Base-by-base conservation (phyloP, 345 rosid genomes). In the Pelargonium nanum region DNA sequence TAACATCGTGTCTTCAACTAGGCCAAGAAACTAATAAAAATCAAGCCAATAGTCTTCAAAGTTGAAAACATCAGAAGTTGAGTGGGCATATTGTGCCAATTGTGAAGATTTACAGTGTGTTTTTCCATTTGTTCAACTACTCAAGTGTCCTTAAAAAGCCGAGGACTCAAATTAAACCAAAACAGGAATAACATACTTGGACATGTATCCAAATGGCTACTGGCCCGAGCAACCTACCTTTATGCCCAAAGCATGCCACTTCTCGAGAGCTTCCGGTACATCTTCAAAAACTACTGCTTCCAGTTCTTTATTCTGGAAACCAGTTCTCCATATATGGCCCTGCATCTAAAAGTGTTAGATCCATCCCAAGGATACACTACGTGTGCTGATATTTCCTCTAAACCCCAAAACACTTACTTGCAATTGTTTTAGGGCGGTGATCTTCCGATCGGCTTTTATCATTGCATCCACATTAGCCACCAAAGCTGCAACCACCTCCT, bases 261-360 rank as follows among this genome's bases (percentile, higher is more conserved):
- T 88, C 78, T 83, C 80, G 28, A 94, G 73, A 68, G 95, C 90
- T 53, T 78, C 84, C 55, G 93, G 86, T 57, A 88, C 95, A 59
- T 94, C 99, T 56, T 88, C 95, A 34, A 77, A 90, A 70, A 94
- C 87, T 22, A 81, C 81, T 58, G 88, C 88, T 66, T 85, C 75
- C 72, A 94, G 69, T 69, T 94, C 99, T 59, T 80, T 77, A 58
- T 75, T 81, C 61, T 78, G 71, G 48, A 77, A 94, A 19, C 99
- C 99, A 0, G 99, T 94, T 71, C 68, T 79, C 99, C 99, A 94
- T 71, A 94, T 79, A 79, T 94, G 97, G 68, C 99, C 99, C 99
- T 94, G 80, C 65, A 66, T 22, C 23, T 24, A 44, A 23, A 57
- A 50, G 26, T 19, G 56, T 59, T 51, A 66, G 65, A 22, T 67